phyloP scores from a whole-genome alignment of 768 basidiomycete species.

The Phylloporus rhodoxanthus region DNA sequence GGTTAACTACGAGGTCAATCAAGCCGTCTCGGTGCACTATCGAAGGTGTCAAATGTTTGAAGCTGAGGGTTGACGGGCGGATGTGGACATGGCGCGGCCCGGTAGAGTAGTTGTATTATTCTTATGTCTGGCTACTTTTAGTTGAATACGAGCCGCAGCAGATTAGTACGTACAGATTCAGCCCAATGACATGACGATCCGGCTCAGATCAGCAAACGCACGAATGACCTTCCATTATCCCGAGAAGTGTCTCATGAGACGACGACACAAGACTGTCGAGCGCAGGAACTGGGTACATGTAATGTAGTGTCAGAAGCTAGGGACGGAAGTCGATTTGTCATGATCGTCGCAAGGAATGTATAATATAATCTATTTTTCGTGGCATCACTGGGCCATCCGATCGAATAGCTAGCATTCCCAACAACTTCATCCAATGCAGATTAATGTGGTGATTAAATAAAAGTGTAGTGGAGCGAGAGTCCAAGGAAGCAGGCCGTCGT shows the following conservation, averaged over 20 bases:
- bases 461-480: not conserved
- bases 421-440: slow-evolving; percentile 1
- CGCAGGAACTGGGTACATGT: too few relatives aligned
- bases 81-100: not conserved
- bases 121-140: too few relatives aligned
- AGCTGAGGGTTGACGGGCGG: slow-evolving; percentile 18
- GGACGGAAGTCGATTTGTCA: too few relatives aligned
- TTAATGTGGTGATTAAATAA: slow-evolving; percentile 10
- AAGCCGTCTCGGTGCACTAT: slow-evolving; percentile 32
- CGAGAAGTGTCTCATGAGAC: too few relatives aligned
- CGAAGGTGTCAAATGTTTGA: slow-evolving; percentile 33
- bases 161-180: too few relatives aligned
- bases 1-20: slow-evolving; percentile 26
- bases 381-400: not conserved
- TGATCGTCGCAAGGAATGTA: too few relatives aligned
- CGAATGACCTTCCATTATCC: too few relatives aligned
- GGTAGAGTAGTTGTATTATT: not conserved
- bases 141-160: too few relatives aligned
- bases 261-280: too few relatives aligned
- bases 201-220: too few relatives aligned
- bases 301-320: too few relatives aligned
- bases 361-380: not conserved
- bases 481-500: not conserved
- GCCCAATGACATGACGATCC: too few relatives aligned
- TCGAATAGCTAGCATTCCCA: not conserved